These are phyloP conservation scores for Eragrostis nindensis DNA, from an alignment of 176 grass and related monocot genomes.

Conservation along the genomic window DNA sequence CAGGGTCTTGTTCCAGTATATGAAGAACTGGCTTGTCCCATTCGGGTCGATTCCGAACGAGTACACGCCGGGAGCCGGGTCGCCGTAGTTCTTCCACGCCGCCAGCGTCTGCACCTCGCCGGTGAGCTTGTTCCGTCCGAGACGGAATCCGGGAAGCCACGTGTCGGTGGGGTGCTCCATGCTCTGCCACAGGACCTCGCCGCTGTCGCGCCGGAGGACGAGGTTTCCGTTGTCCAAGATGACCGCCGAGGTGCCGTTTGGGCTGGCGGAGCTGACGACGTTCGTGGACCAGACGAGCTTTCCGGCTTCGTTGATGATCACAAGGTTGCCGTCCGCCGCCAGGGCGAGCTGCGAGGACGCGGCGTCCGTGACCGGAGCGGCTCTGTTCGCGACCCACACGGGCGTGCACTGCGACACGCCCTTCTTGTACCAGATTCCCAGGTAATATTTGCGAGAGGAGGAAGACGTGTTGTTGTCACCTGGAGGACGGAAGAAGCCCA, in stretches of 20 bases:
- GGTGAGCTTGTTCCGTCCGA: conserved; percentile 48
- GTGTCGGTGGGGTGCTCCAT: conserved; percentile 54
- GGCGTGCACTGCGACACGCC: conserved; percentile 22
- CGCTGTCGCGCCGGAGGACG: conserved; percentile 17
- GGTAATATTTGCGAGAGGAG: conserved; percentile 26
- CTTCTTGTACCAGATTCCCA: conserved; percentile 65
- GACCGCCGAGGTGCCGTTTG: conserved; percentile 25
- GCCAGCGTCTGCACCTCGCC: conserved; percentile 31
- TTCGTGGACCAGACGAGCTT: conserved; percentile 53
- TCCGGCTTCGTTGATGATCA: conserved; percentile 31
- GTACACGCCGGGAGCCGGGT: conserved; percentile 52
- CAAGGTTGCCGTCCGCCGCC: conserved; percentile 46
- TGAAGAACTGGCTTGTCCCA: conserved; percentile 45
- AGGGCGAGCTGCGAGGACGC: conserved; percentile 32
- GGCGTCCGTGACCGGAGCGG: conserved; percentile 43
- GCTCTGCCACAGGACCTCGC: conserved; percentile 61
- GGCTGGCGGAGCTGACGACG: not conserved
- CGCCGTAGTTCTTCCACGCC: conserved; percentile 48
- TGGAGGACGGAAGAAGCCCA: conserved; percentile 62
- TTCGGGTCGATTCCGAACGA: conserved; percentile 40
- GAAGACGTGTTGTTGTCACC: not conserved
- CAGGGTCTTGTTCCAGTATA: conserved; percentile 36
- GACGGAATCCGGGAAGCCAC: conserved; percentile 44
- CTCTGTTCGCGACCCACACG: conserved; percentile 66
- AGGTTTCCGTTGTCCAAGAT: conserved; percentile 59